phyloP scores from a whole-genome alignment of 345 rosid species.

The Dipteronia dyeriana region DNA sequence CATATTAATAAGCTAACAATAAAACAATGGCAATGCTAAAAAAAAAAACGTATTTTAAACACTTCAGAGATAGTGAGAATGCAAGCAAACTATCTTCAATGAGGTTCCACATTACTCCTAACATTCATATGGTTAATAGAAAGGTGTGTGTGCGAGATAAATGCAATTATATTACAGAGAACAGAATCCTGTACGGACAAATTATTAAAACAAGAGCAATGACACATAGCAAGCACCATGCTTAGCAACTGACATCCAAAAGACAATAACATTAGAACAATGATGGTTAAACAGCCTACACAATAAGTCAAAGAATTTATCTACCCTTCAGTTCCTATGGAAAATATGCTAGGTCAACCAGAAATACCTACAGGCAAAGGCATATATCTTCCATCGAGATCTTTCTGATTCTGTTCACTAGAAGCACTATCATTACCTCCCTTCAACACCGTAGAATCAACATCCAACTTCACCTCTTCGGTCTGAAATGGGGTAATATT shows the following conservation, averaged over 20 bases:
- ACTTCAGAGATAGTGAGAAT: not conserved
- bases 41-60: not conserved
- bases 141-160: not conserved
- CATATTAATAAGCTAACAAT: not conserved
- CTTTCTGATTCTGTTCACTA: constrained; percentile 21
- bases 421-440: constrained; percentile 23
- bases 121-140: not conserved
- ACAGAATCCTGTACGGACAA: constrained; percentile 28
- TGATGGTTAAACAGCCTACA: constrained; percentile 27
- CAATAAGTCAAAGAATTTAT: constrained; percentile 40
- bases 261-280: constrained; percentile 21
- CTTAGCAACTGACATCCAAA: constrained; percentile 17
- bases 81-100: not conserved
- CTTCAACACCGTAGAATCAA: constrained; percentile 18
- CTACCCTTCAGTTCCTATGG: constrained; percentile 22
- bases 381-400: constrained; percentile 27
- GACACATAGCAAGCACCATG: constrained; percentile 24
- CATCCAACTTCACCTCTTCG: constrained; percentile 28
- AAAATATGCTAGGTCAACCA: constrained; percentile 28
- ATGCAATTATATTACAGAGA: constrained; percentile 31
- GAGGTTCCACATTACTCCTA: not conserved
- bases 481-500: constrained; percentile 25
- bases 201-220: constrained; percentile 18
- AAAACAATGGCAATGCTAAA: not conserved
- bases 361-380: constrained; percentile 29